Evolutionary conservation across 768 basidiomycete species (phyloP), one percentile per base, ranked within the genome.

Genomic region (Albatrellus ellisii): DNA sequence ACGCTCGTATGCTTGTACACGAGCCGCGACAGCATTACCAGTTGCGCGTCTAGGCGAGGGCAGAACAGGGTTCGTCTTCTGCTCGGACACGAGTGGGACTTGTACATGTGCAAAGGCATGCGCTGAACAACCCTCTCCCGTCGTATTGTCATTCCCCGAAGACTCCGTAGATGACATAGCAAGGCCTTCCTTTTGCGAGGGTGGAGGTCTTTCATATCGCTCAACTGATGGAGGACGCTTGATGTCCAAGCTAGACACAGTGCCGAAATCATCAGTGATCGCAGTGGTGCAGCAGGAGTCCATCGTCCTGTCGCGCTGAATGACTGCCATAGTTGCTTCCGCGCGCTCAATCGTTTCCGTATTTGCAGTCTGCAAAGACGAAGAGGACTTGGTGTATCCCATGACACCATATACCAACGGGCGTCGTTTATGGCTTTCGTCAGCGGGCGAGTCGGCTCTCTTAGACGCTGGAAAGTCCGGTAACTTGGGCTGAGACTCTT

Each of bases 301-400:
- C 17, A 44, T 21, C 25, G 41, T 47, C 22, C 39, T 42, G 14
- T 52, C 54, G 47, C 53, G 63, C 59, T 84, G 78, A 26, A 77
- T 69, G 33, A 88, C 77, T 59, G 83, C 78, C 69, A 85, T 75
- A 27, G 62, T 68, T 21, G 67, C 73, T 2, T 70, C 79, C 52
- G 85, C 68, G 43, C 66, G 62, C 51, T 85, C 84, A 42, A 82
- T 71, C 7, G 66, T 69, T 39, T 73, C 79, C 24, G 83, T 77
- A 54, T 85, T 72, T 6, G 80, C 74, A 10, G 85, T 83, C 68
- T 56, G 75, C 60, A 69, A 65, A 49, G 56, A 81, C 34, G 55
- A 62, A 56, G 65, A 44, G 47, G 59, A 59, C 48, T 56, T 54
- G 51, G 53, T 57, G 45, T 66, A 61, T 46, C 39, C 50, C 41